These are phyloP conservation scores for Aquilaria agallochum DNA, from an alignment of 441 rosid species.

Conservation along the genomic window DNA sequence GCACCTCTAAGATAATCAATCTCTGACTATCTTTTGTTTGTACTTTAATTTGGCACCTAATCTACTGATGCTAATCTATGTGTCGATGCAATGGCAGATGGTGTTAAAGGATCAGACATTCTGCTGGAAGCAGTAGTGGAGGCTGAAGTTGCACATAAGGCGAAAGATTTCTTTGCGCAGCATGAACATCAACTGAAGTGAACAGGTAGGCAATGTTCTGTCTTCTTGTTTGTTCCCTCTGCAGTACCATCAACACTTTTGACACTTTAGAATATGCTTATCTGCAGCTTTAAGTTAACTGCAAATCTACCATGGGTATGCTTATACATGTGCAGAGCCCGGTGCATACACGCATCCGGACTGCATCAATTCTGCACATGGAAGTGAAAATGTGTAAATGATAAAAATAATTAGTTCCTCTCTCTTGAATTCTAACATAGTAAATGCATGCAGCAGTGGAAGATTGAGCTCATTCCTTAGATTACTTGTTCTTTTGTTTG, in stretches of 20 bases:
- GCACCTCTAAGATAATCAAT: not conserved
- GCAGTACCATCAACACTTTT: not conserved
- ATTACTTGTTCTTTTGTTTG: too few relatives aligned
- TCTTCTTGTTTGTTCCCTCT: not conserved
- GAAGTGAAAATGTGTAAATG: too few relatives aligned
- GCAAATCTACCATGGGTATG: too few relatives aligned
- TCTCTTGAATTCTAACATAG: too few relatives aligned
- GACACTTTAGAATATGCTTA: too few relatives aligned
- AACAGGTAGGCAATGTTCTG: slow-evolving; percentile 11
- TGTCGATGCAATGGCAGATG: slow-evolving; percentile 30
- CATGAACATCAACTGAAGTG: slow-evolving; percentile 47
- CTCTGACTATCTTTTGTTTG: not conserved
- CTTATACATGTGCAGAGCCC: too few relatives aligned
- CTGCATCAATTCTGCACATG: too few relatives aligned
- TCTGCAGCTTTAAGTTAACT: too few relatives aligned
- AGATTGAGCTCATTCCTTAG: too few relatives aligned
- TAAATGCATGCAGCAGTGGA: too few relatives aligned
- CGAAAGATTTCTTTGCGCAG: slow-evolving; percentile 60
- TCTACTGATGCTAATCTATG: not conserved
- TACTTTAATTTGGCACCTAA: not conserved
- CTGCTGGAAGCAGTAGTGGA: slow-evolving; percentile 73
- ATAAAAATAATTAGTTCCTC: too few relatives aligned
- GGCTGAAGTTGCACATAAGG: slow-evolving; percentile 74
- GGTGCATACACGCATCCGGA: too few relatives aligned
- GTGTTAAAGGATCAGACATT: slow-evolving; percentile 55